These are phyloP conservation scores for Mycotypha africana DNA, from an alignment of 371 early-diverging fungal species.

Conservation along the genomic window DNA sequence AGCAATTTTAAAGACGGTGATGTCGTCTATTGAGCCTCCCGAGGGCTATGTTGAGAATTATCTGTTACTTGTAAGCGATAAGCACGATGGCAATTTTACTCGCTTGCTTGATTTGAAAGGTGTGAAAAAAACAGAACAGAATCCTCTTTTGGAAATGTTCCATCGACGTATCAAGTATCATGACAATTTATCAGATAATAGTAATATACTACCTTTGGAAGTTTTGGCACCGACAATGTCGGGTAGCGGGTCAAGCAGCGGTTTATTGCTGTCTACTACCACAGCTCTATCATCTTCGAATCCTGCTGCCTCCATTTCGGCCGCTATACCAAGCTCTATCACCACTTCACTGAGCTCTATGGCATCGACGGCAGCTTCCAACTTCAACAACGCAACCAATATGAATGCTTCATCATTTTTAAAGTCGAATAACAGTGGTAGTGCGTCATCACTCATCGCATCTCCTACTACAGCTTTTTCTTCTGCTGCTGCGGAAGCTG, in stretches of 20 bases:
- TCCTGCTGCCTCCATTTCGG: too few species aligned
- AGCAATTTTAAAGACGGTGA: constrained; percentile 82
- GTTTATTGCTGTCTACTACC: too few species aligned
- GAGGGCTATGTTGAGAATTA: constrained; percentile 86
- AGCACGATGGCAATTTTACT: constrained; percentile 60
- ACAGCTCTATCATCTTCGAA: neutral
- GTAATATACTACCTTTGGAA: constrained; percentile 28
- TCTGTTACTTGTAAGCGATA: constrained; percentile 75
- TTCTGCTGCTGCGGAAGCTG: constrained; percentile 13
- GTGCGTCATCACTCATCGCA: constrained; percentile 1
- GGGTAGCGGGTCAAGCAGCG: too few species aligned
- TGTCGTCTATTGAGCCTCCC: constrained; percentile 80
- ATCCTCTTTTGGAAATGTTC: constrained; percentile 48
- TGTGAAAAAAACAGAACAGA: constrained; percentile 52
- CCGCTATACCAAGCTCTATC: constrained; percentile 24
- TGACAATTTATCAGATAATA: constrained; percentile 27
- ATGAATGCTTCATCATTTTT: constrained; percentile 1
- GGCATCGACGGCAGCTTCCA: constrained; percentile 37
- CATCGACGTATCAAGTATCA: constrained; percentile 29
- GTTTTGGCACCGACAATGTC: neutral
- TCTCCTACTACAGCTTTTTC: too few species aligned
- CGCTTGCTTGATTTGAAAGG: constrained; percentile 84
- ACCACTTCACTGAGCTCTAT: constrained; percentile 38
- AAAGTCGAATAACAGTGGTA: constrained; percentile 13
- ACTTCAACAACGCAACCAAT: constrained; percentile 20